Evolutionary conservation across 2,329 filamentous ascomycete species (phyloP).

Genomic region (Cladosporium phlei): DNA sequence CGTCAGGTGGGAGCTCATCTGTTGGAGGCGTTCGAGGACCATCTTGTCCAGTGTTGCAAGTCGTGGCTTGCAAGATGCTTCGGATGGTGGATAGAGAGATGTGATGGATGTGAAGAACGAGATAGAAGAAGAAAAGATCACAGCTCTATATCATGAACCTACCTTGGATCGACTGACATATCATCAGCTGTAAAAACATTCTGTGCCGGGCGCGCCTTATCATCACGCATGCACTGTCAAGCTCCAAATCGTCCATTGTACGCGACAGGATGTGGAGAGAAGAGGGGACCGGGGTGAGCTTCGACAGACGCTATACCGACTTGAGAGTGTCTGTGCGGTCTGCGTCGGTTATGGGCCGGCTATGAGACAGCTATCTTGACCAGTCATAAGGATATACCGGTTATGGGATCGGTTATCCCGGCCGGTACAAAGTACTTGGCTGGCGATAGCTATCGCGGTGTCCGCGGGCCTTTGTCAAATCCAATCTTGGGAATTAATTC

Average conservation of each 20-base stretch:
- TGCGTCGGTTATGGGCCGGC: constrained; percentile 6
- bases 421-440: too few relatives aligned
- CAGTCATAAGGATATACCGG: too few relatives aligned
- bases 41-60: too few relatives aligned
- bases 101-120: neutral
- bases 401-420: too few relatives aligned
- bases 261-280: constrained; percentile 8
- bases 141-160: neutral
- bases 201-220: constrained; percentile 1
- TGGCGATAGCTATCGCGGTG: neutral
- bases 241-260: constrained; percentile 11
- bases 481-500: too few relatives aligned
- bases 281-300: constrained; percentile 1
- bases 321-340: neutral
- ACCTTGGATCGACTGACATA: too few relatives aligned
- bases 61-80: too few relatives aligned
- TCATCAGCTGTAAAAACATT: constrained; percentile 1
- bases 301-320: constrained; percentile 4
- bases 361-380: neutral
- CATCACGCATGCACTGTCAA: constrained; percentile 1
- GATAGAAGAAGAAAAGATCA: neutral
- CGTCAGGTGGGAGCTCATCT: constrained; percentile 58
- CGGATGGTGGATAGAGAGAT: neutral
- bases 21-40: constrained; percentile 56
- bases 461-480: too few relatives aligned